These are phyloP conservation scores for Schizochytrium sp. DNA, from an alignment of 108 stramenopile species.

Conservation along the genomic window DNA sequence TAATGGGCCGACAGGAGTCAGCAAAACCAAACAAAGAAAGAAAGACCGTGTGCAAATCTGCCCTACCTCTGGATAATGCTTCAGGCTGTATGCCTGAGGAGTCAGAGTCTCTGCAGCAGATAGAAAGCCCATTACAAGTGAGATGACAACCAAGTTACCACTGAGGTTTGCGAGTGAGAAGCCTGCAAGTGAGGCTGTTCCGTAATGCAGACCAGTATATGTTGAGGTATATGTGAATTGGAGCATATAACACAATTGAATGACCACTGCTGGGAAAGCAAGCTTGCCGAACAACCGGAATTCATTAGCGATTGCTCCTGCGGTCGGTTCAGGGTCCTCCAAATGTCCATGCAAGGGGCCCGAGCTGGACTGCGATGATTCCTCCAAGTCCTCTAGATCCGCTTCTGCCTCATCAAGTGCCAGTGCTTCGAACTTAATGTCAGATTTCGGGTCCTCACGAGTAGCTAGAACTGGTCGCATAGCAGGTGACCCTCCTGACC, in stretches of 20 bases:
- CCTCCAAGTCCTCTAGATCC: too few relatives aligned
- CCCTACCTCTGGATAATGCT: conserved; percentile 18
- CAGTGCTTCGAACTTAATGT: too few relatives aligned
- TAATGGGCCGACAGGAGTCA: background rate
- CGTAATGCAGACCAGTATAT: conserved; percentile 25
- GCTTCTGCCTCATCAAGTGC: too few relatives aligned
- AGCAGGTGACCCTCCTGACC: too few relatives aligned
- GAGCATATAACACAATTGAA: conserved; percentile 30
- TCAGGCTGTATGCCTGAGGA: conserved; percentile 39
- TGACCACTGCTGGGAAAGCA: conserved; percentile 42
- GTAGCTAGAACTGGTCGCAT: too few relatives aligned
- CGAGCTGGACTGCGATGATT: too few relatives aligned
- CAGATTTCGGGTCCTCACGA: too few relatives aligned
- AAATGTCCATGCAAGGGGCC: too few relatives aligned
- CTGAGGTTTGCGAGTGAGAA: conserved; percentile 47
- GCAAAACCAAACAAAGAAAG: conserved; percentile 25
- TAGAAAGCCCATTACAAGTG: conserved; percentile 39
- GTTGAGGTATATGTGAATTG: conserved; percentile 37
- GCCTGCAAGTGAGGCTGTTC: conserved; percentile 5
- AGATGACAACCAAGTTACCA: conserved; percentile 18
- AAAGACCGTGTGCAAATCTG: conserved; percentile 20
- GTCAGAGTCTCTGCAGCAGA: conserved; percentile 12
- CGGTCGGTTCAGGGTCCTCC: background rate
- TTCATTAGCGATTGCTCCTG: background rate
- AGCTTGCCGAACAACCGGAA: conserved; percentile 54